Evolutionary conservation across 2,329 filamentous ascomycete species (phyloP).

Genomic region (Shiraia sp.): DNA sequence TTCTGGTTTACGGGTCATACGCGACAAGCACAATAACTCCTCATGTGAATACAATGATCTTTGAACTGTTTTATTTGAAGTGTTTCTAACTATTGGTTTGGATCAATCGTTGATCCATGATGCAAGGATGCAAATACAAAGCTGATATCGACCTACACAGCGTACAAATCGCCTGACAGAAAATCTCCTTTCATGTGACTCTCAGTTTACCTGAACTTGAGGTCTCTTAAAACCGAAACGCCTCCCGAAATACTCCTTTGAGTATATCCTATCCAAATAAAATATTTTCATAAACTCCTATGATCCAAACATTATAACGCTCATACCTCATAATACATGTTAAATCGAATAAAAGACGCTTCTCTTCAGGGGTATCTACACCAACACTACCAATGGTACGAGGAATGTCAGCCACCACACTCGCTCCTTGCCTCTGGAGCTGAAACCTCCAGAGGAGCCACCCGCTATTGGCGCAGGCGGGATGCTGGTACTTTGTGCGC

Average conservation of each 20-base stretch:
- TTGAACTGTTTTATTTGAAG: no score
- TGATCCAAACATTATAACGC: background rate
- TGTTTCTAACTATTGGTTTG: no score
- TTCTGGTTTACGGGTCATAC: no score
- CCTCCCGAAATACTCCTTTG: background rate
- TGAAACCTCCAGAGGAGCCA: conserved; percentile 11
- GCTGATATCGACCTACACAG: no score
- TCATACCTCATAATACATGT: background rate
- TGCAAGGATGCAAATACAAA: no score
- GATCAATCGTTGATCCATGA: no score
- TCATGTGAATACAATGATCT: no score
- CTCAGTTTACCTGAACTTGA: background rate
- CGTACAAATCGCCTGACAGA: no score
- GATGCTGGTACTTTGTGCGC: conserved; percentile 18
- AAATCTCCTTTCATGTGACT: background rate
- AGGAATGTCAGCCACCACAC: conserved; percentile 41
- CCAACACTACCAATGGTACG: conserved; percentile 15
- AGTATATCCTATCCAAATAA: no score
- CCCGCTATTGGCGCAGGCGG: conserved; percentile 34
- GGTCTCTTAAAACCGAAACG: background rate
- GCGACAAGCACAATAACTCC: no score
- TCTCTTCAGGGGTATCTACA: conserved; percentile 6
- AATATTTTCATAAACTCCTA: no score
- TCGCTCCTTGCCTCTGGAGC: conserved; percentile 19
- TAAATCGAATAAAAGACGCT: background rate